A percentile compares a stretch with the other conserved stretches of the same genome.
These are phyloP conservation scores for Vitis riparia DNA, from an alignment of 164 flowering plant genomes.

Conservation along the genomic window DNA sequence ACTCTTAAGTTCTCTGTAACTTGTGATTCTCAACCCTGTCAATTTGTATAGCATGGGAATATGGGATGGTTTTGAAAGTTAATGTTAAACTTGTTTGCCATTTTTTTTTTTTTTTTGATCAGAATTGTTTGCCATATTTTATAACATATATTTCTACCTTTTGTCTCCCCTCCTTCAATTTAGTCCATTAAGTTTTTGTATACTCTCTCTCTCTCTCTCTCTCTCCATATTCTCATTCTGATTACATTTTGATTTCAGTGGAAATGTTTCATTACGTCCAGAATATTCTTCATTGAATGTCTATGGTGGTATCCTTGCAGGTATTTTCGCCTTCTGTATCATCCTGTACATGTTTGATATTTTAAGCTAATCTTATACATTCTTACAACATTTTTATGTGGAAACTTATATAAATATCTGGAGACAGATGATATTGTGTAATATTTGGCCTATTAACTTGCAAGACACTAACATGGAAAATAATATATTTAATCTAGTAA, in stretches of 20 bases:
- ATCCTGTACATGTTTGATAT: neutral
- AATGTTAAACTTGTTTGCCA: neutral
- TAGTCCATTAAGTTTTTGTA: neutral
- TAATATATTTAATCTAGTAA: no score
- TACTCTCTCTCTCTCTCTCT: neutral
- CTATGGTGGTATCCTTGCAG: conserved; percentile 90
- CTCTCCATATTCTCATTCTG: neutral
- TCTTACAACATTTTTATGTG: no score
- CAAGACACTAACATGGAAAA: no score
- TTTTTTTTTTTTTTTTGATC: neutral
- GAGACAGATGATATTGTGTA: no score
- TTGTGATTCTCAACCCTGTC: neutral
- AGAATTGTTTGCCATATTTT: neutral
- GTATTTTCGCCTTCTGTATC: conserved; percentile 33
- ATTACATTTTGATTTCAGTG: conserved; percentile 50
- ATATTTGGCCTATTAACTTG: no score
- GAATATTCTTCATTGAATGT: conserved; percentile 44
- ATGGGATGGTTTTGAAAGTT: neutral
- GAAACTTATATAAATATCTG: no score
- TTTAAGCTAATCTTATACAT: neutral
- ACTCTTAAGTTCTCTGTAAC: neutral
- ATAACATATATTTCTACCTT: neutral
- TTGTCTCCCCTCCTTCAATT: neutral
- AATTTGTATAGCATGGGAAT: neutral
- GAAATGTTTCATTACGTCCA: conserved; percentile 62